These are phyloP conservation scores for Cryptococcus depauperatus DNA, from an alignment of 1,284 basidiomycete species.

Conservation along the genomic window DNA sequence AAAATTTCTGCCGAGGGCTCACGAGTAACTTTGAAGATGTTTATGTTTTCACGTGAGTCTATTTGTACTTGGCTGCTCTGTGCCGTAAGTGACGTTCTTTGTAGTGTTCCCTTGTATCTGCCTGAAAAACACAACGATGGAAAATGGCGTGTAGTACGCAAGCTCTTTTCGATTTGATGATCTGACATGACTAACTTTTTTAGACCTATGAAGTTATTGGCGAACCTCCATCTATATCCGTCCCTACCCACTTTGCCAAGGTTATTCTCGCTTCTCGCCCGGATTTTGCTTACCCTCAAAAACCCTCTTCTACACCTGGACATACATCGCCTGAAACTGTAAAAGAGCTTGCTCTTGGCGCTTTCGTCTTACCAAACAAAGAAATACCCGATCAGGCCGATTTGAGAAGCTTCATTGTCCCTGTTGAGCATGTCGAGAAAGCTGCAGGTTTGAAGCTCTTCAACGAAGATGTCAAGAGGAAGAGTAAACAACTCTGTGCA, in stretches of 20 bases:
- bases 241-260: conserved; percentile 98
- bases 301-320: conserved; percentile 33
- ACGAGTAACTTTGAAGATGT: conserved; percentile 83
- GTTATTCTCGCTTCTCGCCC: conserved; percentile 76
- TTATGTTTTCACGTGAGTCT: conserved; percentile 75
- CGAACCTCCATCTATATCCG: conserved; percentile 75
- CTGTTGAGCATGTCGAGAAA: conserved; percentile 77
- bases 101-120: conserved; percentile 79
- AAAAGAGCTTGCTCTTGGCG: conserved; percentile 71
- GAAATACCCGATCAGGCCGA: conserved; percentile 75
- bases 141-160: conserved; percentile 71
- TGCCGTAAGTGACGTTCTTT: background rate
- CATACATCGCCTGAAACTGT: conserved; percentile 40
- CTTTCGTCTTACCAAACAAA: conserved; percentile 90
- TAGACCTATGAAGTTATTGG: conserved; percentile 92
- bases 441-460: conserved; percentile 85
- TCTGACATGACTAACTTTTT: background rate
- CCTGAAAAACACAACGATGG: conserved; percentile 76
- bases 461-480: conserved; percentile 68
- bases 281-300: conserved; percentile 61
- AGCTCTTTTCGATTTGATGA: conserved; percentile 1
- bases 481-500: conserved; percentile 81
- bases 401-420: conserved; percentile 68
- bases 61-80: background rate
- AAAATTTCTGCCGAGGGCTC: conserved; percentile 88